A percentile compares a stretch with the other conserved stretches of the same genome.
These are phyloP conservation scores for Sporothrix pseudoabietina DNA, from an alignment of 2,329 filamentous ascomycete genomes.

Conservation along the genomic window DNA sequence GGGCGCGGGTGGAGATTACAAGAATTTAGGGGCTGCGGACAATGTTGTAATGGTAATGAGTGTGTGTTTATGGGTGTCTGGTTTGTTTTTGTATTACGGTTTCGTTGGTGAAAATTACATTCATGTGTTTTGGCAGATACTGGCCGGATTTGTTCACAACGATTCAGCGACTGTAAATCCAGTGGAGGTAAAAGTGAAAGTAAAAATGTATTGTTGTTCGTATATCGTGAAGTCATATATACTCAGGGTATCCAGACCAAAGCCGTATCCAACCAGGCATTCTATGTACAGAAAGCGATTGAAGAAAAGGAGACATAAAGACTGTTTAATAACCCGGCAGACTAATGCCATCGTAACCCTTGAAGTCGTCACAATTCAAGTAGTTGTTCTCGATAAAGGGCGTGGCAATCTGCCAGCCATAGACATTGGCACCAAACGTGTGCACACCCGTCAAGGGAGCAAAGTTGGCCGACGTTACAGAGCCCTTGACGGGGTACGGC, in stretches of 20 bases:
- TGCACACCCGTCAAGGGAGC: constrained; percentile 35
- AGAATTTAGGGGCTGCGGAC: constrained; percentile 55
- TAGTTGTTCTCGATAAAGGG: constrained; percentile 43
- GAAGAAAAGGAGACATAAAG: background rate
- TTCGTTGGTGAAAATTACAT: background rate
- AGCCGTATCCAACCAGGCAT: background rate
- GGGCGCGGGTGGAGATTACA: constrained; percentile 83
- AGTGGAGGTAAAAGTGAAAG: background rate
- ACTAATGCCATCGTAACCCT: constrained; percentile 37
- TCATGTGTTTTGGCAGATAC: background rate
- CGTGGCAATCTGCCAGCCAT: constrained; percentile 41
- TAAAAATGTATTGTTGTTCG: background rate
- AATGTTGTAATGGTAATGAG: background rate
- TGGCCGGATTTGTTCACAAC: background rate
- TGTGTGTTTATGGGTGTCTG: background rate
- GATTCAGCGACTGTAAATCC: background rate
- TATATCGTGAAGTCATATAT: background rate
- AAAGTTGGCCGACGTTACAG: constrained; percentile 35
- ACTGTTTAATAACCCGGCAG: constrained; percentile 26
- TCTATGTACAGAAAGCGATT: background rate
- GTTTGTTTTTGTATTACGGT: background rate
- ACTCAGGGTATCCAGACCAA: background rate
- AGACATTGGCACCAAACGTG: constrained; percentile 33
- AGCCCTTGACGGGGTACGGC: constrained; percentile 37
- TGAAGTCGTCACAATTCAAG: constrained; percentile 39